Conservation (phyloP, 192 early-diverging fungal genomes). For the Umbelopsis vinacea region DNA sequence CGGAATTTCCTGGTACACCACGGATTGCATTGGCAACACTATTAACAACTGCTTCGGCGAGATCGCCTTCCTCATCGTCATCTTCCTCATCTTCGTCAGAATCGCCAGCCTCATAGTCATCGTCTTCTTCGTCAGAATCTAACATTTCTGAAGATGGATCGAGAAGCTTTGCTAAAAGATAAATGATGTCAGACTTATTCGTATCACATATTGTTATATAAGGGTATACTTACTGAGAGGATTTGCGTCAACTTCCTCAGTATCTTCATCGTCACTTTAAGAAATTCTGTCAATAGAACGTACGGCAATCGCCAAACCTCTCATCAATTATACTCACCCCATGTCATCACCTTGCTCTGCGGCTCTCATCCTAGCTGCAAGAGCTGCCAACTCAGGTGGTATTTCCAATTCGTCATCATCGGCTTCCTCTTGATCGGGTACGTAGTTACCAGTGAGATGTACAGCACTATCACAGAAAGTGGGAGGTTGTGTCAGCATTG, state of each 20-base stretch:
- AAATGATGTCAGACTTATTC: neutral
- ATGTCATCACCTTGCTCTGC: neutral
- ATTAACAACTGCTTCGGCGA: slow-evolving; percentile 34
- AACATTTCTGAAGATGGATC: neutral
- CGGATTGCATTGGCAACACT: slow-evolving; percentile 12
- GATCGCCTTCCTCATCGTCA: neutral
- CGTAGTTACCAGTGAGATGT: slow-evolving; percentile 71
- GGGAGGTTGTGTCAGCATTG: neutral
- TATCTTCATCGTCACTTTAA: neutral
- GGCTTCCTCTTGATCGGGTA: slow-evolving; percentile 44
- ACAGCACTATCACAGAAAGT: slow-evolving; percentile 41
- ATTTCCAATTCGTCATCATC: slow-evolving; percentile 18
- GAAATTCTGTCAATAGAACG: neutral
- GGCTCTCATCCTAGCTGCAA: slow-evolving; percentile 14
- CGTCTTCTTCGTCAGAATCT: slow-evolving; percentile 33
- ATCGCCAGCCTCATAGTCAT: slow-evolving; percentile 33
- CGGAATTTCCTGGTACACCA: slow-evolving; percentile 1
- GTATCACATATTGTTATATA: neutral
- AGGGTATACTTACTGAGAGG: neutral
- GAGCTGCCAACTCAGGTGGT: slow-evolving; percentile 12
- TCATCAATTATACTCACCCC: neutral
- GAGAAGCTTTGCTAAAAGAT: neutral
- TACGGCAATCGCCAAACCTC: neutral
- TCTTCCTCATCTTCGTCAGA: slow-evolving; percentile 34
- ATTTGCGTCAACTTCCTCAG: neutral